Percentiles rank a stretch among this genome's conserved stretches.
These are phyloP conservation scores for Onygenales sp. DNA, from an alignment of 2,329 filamentous ascomycete species.

Conservation along the genomic window DNA sequence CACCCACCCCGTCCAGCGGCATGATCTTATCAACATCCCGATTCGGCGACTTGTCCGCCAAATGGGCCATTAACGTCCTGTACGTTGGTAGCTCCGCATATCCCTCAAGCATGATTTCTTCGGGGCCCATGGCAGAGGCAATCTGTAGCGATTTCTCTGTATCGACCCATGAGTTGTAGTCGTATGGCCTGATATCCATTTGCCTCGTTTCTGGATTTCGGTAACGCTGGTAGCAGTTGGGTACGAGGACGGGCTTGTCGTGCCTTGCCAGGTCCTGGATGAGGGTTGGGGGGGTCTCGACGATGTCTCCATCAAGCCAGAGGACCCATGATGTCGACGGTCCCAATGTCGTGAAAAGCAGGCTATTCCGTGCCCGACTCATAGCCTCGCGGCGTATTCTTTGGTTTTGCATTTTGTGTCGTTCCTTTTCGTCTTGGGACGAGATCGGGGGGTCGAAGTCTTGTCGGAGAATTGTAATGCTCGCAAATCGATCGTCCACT, in stretches of 20 bases:
- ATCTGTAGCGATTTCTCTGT: slow-evolving; percentile 68
- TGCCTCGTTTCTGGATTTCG: slow-evolving; percentile 62
- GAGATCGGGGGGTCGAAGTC: slow-evolving; percentile 77
- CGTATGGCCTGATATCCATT: slow-evolving; percentile 73
- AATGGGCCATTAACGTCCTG: slow-evolving; percentile 79
- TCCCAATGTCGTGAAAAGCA: slow-evolving; percentile 90
- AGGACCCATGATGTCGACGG: slow-evolving; percentile 90
- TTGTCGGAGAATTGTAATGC: slow-evolving; percentile 87
- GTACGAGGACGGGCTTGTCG: slow-evolving; percentile 83
- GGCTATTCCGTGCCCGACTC: slow-evolving; percentile 85
- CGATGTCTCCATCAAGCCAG: slow-evolving; percentile 86
- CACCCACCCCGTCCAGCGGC: slow-evolving; percentile 83
- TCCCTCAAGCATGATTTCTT: slow-evolving; percentile 88
- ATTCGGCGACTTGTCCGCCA: slow-evolving; percentile 49
- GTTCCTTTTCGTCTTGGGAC: slow-evolving; percentile 77
- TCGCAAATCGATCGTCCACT: slow-evolving; percentile 75
- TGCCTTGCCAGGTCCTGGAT: slow-evolving; percentile 87
- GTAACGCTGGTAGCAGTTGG: slow-evolving; percentile 91
- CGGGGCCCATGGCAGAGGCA: slow-evolving; percentile 69
- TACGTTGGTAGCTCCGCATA: slow-evolving; percentile 92
- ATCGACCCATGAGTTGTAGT: slow-evolving; percentile 97
- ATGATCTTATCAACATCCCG: slow-evolving; percentile 55
- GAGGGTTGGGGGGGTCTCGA: slow-evolving; percentile 74
- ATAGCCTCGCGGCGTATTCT: slow-evolving; percentile 79
- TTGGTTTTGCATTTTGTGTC: slow-evolving; percentile 87